These are phyloP conservation scores for Metarhizium guizhouense DNA, from an alignment of 2,329 filamentous ascomycete species.

Conservation along the genomic window DNA sequence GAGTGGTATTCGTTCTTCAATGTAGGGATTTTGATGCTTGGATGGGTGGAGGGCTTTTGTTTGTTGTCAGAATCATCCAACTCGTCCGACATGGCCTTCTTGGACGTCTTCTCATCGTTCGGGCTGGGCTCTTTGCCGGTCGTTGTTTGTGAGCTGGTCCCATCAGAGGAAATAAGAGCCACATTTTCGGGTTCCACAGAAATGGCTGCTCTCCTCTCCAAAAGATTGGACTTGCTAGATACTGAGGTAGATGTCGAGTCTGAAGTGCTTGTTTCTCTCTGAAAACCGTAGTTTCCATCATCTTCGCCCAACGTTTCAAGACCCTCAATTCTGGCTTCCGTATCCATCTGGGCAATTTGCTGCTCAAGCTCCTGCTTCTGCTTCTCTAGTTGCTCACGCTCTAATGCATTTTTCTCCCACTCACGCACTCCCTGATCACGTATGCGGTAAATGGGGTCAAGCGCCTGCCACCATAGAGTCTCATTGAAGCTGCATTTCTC, in stretches of 20 bases:
- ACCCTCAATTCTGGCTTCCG: not conserved
- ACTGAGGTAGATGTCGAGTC: not conserved
- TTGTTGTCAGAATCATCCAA: not conserved
- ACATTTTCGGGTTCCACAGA: conserved; percentile 8
- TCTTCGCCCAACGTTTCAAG: not conserved
- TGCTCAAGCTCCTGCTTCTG: not conserved
- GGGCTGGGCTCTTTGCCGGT: conserved; percentile 12
- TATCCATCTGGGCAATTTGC: not conserved
- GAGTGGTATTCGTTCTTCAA: not conserved
- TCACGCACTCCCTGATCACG: conserved; percentile 33
- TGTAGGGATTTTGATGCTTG: not conserved
- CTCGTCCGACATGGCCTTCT: not conserved
- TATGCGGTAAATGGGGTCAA: conserved; percentile 37
- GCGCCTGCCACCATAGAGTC: conserved; percentile 36
- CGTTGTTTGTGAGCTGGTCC: conserved; percentile 19
- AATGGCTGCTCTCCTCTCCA: conserved; percentile 11
- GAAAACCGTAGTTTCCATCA: not conserved
- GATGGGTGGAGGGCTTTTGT: not conserved
- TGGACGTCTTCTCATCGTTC: not conserved
- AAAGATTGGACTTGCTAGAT: not conserved
- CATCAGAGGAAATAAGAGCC: conserved; percentile 12
- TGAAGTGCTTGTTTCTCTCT: not conserved
- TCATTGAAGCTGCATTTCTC: conserved; percentile 43
- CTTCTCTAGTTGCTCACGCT: conserved; percentile 20
- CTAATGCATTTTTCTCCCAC: conserved; percentile 34